phyloP scores from a whole-genome alignment of 2,329 filamentous ascomycete genomes.

The Epichloe bromicola region DNA sequence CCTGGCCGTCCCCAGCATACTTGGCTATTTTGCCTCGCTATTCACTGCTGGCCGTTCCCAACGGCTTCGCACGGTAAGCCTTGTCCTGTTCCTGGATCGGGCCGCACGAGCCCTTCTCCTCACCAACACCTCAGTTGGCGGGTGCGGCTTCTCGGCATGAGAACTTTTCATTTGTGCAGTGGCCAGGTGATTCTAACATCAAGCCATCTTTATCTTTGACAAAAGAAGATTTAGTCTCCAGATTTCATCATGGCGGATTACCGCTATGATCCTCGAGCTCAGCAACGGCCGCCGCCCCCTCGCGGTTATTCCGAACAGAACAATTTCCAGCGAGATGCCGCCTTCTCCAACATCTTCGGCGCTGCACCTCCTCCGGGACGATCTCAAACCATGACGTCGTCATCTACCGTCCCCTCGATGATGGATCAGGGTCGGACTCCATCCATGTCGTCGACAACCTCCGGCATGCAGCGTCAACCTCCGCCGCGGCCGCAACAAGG shows the following conservation, averaged over 20 bases:
- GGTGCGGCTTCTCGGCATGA: background rate
- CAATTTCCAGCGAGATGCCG: slow-evolving; percentile 73
- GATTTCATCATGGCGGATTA: slow-evolving; percentile 42
- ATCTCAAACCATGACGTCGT: slow-evolving; percentile 89
- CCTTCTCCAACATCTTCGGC: slow-evolving; percentile 93
- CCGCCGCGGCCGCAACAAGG: slow-evolving; percentile 40
- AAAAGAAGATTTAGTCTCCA: background rate
- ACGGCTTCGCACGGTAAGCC: slow-evolving; percentile 3
- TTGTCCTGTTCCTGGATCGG: background rate
- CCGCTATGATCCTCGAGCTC: slow-evolving; percentile 38
- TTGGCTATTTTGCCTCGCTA: slow-evolving; percentile 2
- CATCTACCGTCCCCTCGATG: slow-evolving; percentile 43
- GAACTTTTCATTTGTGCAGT: background rate
- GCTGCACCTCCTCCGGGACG: slow-evolving; percentile 73
- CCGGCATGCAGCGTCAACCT: slow-evolving; percentile 47
- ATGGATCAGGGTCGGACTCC: slow-evolving; percentile 56
- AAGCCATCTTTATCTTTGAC: background rate
- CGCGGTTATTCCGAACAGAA: slow-evolving; percentile 37
- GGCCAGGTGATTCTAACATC: background rate
- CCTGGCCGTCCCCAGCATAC: background rate
- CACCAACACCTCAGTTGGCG: background rate
- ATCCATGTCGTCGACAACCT: slow-evolving; percentile 52
- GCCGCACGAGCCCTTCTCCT: background rate
- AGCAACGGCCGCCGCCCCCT: slow-evolving; percentile 25
- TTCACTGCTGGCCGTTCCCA: slow-evolving; percentile 2